A percentile compares a stretch with the other conserved stretches of the same genome.
These are phyloP conservation scores for Sicyos edulis DNA, from an alignment of 306 rosid species.

Conservation along the genomic window DNA sequence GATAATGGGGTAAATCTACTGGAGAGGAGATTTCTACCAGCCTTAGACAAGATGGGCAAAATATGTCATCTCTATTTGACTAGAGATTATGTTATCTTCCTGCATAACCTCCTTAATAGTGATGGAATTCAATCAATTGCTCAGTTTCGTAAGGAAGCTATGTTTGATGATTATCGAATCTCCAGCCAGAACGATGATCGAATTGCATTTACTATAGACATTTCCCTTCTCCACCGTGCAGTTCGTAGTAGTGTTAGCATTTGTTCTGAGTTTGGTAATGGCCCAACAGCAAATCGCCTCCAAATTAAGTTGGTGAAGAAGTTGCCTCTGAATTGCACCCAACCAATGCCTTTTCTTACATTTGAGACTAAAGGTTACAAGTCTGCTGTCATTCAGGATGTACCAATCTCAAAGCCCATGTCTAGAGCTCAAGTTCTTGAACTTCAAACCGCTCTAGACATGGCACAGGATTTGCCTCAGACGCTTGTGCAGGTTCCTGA, in stretches of 20 bases:
- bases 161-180: conserved; percentile 74
- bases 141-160: conserved; percentile 64
- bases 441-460: conserved; percentile 67
- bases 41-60: conserved; percentile 73
- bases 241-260: conserved; percentile 78
- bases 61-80: conserved; percentile 67
- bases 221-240: conserved; percentile 77
- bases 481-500: conserved; percentile 85
- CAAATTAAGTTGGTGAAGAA: conserved; percentile 85
- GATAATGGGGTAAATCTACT: conserved; percentile 68
- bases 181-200: conserved; percentile 81
- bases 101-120: conserved; percentile 86
- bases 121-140: conserved; percentile 82
- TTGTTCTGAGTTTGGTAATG: conserved; percentile 55
- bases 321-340: conserved; percentile 52
- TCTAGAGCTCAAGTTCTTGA: conserved; percentile 65
- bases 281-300: conserved; percentile 44
- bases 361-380: conserved; percentile 72
- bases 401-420: conserved; percentile 78
- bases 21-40: conserved; percentile 74
- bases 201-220: conserved; percentile 74
- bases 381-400: conserved; percentile 85
- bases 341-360: conserved; percentile 69
- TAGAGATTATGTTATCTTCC: conserved; percentile 64
- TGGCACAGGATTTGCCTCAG: conserved; percentile 84